Conservation (phyloP, 1,139 yeast genomes). For the Pichiaceae sp. region DNA sequence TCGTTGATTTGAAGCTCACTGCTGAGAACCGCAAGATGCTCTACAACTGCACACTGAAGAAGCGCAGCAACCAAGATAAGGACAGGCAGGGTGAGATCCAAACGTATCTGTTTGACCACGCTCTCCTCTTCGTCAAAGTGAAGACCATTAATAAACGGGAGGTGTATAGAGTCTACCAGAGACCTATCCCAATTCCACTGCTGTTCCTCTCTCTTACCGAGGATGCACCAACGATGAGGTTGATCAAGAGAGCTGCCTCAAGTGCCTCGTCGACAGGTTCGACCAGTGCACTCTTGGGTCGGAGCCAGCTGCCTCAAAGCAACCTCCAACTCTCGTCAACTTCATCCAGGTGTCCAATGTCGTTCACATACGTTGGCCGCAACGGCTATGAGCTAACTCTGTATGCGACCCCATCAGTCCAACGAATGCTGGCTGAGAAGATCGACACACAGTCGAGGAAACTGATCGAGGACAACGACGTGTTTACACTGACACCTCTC, state of each 20-base stretch:
- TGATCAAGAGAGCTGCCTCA: conserved; percentile 33
- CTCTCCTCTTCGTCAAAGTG: conserved; percentile 74
- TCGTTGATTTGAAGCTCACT: conserved; percentile 75
- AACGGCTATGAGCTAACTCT: conserved; percentile 62
- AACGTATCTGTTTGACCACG: conserved; percentile 82
- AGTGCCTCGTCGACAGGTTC: conserved; percentile 21
- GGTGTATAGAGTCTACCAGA: conserved; percentile 82
- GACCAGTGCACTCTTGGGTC: conserved; percentile 16
- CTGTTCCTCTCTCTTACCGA: conserved; percentile 70
- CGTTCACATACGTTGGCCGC: conserved; percentile 49
- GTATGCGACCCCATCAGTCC: conserved; percentile 61
- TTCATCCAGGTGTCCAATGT: conserved; percentile 23
- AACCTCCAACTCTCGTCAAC: conserved; percentile 16
- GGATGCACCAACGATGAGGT: conserved; percentile 60
- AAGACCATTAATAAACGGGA: conserved; percentile 87
- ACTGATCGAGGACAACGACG: conserved; percentile 64
- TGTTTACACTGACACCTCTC: conserved; percentile 67
- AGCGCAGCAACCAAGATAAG: conserved; percentile 55
- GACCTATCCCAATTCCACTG: conserved; percentile 86
- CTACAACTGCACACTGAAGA: conserved; percentile 68
- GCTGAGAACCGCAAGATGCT: conserved; percentile 75
- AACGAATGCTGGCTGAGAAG: conserved; percentile 74
- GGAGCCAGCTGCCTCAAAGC: conserved; percentile 10
- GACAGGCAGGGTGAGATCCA: conserved; percentile 66
- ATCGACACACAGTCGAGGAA: conserved; percentile 72